phyloP scores from a whole-genome alignment of 768 basidiomycete species.

The Udeniomyces megalosporus region DNA sequence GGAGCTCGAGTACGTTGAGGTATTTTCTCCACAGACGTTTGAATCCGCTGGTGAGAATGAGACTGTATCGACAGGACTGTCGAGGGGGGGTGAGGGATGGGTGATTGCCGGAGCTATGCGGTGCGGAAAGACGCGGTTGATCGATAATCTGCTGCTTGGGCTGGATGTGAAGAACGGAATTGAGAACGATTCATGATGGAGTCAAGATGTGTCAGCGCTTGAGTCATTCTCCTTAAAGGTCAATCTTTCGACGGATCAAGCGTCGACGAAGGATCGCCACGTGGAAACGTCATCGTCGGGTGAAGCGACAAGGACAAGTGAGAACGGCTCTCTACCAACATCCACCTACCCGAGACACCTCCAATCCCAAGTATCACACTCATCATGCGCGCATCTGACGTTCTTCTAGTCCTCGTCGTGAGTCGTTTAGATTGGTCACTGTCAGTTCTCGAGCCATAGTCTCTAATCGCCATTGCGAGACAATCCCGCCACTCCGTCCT shows the following conservation, averaged over 20 bases:
- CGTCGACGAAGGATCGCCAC: too few relatives aligned
- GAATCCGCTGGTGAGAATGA: constrained; percentile 34
- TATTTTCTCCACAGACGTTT: constrained; percentile 73
- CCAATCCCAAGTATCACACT: too few relatives aligned
- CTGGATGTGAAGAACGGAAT: constrained; percentile 22
- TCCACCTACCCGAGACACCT: too few relatives aligned
- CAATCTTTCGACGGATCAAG: too few relatives aligned
- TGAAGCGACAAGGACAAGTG: too few relatives aligned
- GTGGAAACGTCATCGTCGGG: too few relatives aligned
- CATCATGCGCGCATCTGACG: neutral
- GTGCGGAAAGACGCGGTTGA: constrained; percentile 72
- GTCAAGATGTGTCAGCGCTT: neutral
- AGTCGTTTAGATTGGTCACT: neutral
- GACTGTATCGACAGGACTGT: constrained; percentile 23
- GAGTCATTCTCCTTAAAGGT: too few relatives aligned
- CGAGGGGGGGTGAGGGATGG: constrained; percentile 35
- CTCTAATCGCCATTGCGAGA: too few relatives aligned
- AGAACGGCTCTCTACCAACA: too few relatives aligned
- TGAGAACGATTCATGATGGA: neutral
- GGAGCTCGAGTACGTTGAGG: constrained; percentile 65
- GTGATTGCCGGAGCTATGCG: constrained; percentile 75
- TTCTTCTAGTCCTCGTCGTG: too few relatives aligned
- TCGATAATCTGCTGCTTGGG: constrained; percentile 76
- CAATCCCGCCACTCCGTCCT: neutral
- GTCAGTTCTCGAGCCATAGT: neutral